Conservation (phyloP, 1,139 yeast species). For the Suhomyces taliae region DNA sequence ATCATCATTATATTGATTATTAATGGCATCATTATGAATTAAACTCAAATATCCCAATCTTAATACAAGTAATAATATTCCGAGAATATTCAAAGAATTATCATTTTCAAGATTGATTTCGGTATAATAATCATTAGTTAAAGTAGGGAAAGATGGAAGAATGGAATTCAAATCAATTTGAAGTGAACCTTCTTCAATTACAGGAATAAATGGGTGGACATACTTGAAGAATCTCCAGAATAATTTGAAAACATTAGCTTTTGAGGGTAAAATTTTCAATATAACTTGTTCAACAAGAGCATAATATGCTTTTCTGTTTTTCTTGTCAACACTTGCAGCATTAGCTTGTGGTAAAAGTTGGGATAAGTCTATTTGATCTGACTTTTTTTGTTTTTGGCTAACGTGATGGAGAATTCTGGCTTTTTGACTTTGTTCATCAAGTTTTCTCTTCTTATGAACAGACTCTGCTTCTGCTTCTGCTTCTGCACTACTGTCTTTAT, state of each 20-base stretch:
- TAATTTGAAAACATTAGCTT: conserved; percentile 28
- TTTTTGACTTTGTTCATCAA: not conserved
- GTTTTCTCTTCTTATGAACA: not conserved
- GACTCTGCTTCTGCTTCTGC: not conserved
- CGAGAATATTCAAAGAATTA: conserved; percentile 33
- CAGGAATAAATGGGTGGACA: conserved; percentile 42
- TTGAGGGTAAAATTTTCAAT: conserved; percentile 33
- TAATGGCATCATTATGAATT: conserved; percentile 35
- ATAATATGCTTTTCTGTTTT: conserved; percentile 27
- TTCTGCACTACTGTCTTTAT: conserved; percentile 9
- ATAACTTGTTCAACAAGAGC: conserved; percentile 30
- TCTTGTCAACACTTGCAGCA: conserved; percentile 18
- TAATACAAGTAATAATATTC: conserved; percentile 32
- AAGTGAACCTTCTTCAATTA: conserved; percentile 33
- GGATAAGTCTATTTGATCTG: conserved; percentile 3
- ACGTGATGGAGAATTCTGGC: not conserved
- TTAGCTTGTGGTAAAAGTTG: conserved; percentile 24
- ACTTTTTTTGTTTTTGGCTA: not conserved
- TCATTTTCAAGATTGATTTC: conserved; percentile 30
- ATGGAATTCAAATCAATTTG: conserved; percentile 28
- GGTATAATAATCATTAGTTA: conserved; percentile 19
- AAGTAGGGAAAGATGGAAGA: conserved; percentile 29
- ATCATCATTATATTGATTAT: conserved; percentile 29
- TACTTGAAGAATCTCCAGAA: conserved; percentile 40
- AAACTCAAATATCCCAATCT: conserved; percentile 43